These are phyloP conservation scores for Calonectria leucothoes DNA, from an alignment of 2,329 filamentous ascomycete species.

Conservation along the genomic window DNA sequence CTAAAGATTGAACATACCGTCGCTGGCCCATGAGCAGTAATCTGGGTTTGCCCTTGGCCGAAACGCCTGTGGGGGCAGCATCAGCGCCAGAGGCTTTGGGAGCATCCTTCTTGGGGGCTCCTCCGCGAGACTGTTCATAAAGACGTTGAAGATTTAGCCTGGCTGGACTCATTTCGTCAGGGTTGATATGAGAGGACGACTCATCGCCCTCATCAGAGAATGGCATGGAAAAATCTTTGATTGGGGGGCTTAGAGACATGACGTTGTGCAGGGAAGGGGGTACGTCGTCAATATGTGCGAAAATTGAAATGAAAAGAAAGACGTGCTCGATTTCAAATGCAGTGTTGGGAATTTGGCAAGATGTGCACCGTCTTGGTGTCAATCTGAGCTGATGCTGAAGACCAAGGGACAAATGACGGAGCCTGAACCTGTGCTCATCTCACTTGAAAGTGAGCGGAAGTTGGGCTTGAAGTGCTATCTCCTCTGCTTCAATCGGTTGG, in stretches of 20 bases:
- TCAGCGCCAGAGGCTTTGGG: slow-evolving; percentile 57
- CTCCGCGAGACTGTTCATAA: slow-evolving; percentile 69
- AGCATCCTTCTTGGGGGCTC: slow-evolving; percentile 62
- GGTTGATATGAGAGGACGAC: slow-evolving; percentile 45
- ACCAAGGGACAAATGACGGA: neutral
- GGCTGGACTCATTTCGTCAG: slow-evolving; percentile 63
- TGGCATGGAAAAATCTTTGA: slow-evolving; percentile 39
- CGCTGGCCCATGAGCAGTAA: slow-evolving; percentile 95
- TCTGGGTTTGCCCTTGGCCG: slow-evolving; percentile 79
- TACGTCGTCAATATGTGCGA: neutral
- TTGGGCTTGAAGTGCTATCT: neutral
- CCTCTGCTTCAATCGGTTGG: slow-evolving; percentile 1
- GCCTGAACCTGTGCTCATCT: slow-evolving; percentile 26
- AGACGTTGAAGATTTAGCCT: slow-evolving; percentile 73
- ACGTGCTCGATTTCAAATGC: neutral
- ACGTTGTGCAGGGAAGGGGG: neutral
- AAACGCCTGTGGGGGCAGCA: slow-evolving; percentile 52
- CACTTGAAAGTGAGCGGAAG: slow-evolving; percentile 32
- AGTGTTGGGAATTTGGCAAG: neutral
- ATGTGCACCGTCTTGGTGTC: neutral
- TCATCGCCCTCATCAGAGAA: slow-evolving; percentile 38
- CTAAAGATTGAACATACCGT: slow-evolving; percentile 67
- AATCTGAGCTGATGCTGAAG: neutral
- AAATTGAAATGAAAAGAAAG: neutral
- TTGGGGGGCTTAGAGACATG: slow-evolving; percentile 50